Evolutionary conservation across 495 filamentous ascomycete genomes (phyloP).

Genomic region (Penicillium robsamsonii): DNA sequence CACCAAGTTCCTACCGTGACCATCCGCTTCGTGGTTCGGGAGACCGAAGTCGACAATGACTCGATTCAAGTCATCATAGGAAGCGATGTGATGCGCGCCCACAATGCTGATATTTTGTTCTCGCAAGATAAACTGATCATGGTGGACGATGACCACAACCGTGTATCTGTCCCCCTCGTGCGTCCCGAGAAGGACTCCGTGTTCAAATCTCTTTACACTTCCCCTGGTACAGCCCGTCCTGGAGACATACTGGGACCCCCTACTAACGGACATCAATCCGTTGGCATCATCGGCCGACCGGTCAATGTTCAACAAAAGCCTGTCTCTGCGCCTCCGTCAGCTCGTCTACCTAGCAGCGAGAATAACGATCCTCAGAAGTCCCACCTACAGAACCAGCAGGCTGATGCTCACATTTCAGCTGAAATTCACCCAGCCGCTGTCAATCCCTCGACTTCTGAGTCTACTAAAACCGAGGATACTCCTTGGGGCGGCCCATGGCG

Average conservation of each 20-base stretch:
- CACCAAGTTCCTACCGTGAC: conserved; percentile 78
- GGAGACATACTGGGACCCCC: conserved; percentile 8
- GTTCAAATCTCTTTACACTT: conserved; percentile 73
- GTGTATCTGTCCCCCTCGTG: conserved; percentile 88
- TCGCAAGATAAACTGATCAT: conserved; percentile 85
- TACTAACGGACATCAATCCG: conserved; percentile 20
- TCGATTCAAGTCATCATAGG: conserved; percentile 79
- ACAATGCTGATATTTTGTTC: conserved; percentile 88
- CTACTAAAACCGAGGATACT: conserved; percentile 46
- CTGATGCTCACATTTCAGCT: neutral
- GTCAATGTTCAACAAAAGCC: conserved; percentile 14
- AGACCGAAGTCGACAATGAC: conserved; percentile 49
- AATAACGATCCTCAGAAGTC: conserved; percentile 40
- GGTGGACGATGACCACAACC: conserved; percentile 81
- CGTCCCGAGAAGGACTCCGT: conserved; percentile 82
- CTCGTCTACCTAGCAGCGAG: conserved; percentile 31
- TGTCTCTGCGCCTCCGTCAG: conserved; percentile 24
- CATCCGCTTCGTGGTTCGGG: conserved; percentile 71
- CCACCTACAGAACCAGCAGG: conserved; percentile 13
- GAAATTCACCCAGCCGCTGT: conserved; percentile 10
- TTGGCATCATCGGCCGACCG: conserved; percentile 34
- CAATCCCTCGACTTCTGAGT: conserved; percentile 30
- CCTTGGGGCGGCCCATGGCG: conserved; percentile 70
- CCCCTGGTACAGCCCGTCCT: conserved; percentile 34
- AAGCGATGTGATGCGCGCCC: conserved; percentile 79